phyloP scores from a whole-genome alignment of 106 monocot species.

The Dactylorhiza incarnata region DNA sequence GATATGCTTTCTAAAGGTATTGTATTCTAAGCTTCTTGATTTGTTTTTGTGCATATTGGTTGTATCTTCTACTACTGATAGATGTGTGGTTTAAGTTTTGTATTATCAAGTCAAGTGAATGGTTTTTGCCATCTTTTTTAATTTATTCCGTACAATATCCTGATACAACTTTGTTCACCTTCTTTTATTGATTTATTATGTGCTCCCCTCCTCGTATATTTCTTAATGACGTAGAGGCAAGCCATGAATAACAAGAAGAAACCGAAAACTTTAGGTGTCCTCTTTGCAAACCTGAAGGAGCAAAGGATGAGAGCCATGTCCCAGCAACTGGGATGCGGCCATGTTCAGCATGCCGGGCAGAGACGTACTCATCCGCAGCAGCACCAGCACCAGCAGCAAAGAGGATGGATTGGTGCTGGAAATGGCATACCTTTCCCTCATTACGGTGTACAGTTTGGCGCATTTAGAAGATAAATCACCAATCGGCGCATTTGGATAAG shows the following conservation, averaged over 20 bases:
- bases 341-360: neutral
- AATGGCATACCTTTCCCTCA: neutral
- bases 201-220: neutral
- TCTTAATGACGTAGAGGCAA: neutral
- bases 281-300: constrained; percentile 49
- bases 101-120: too few species aligned
- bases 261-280: constrained; percentile 57
- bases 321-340: constrained; percentile 8
- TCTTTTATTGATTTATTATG: too few species aligned
- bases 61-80: too few species aligned
- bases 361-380: neutral
- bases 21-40: too few species aligned
- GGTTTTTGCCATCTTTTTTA: too few species aligned
- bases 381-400: neutral
- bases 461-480: neutral
- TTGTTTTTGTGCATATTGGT: neutral
- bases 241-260: constrained; percentile 21
- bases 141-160: too few species aligned
- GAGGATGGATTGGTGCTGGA: neutral
- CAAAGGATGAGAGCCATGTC: constrained; percentile 31
- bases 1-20: too few species aligned
- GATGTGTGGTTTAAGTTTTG: too few species aligned
- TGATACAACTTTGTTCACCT: too few species aligned
- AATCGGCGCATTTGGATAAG: too few species aligned
- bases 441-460: neutral